These are phyloP conservation scores for Nelumbo lutea DNA, from an alignment of 164 flowering plant genomes.

Conservation along the genomic window DNA sequence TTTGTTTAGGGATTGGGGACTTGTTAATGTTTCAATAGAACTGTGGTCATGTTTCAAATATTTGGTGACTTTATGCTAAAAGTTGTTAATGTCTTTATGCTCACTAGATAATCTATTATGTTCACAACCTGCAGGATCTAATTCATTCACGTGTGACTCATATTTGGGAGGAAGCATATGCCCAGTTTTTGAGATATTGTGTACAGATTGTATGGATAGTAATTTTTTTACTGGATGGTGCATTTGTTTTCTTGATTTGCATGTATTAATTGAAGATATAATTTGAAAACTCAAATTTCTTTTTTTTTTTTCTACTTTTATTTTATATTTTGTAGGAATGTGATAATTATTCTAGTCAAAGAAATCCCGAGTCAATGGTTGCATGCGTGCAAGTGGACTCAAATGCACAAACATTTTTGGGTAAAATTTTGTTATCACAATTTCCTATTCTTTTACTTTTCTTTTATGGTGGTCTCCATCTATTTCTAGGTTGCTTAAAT, in stretches of 20 bases:
- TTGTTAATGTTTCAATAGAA: too few relatives aligned
- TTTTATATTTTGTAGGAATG: slow-evolving; percentile 11
- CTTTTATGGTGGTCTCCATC: neutral
- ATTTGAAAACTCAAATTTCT: neutral
- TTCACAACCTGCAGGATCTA: slow-evolving; percentile 23
- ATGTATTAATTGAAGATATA: neutral
- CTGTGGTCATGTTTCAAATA: neutral
- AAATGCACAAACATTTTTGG: slow-evolving; percentile 23
- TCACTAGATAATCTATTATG: neutral
- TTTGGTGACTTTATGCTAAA: neutral
- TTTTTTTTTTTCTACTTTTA: neutral
- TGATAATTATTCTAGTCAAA: slow-evolving; percentile 13
- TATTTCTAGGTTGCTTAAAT: neutral
- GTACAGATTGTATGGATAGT: slow-evolving; percentile 14
- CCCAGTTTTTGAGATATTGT: slow-evolving; percentile 16
- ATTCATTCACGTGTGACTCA: slow-evolving; percentile 15
- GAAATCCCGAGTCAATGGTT: slow-evolving; percentile 8
- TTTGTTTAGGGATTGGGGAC: too few relatives aligned
- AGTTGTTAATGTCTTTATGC: neutral
- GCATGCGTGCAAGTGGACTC: slow-evolving; percentile 14
- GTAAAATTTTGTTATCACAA: slow-evolving; percentile 5
- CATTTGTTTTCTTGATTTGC: neutral
- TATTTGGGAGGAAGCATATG: slow-evolving; percentile 26
- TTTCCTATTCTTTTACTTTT: neutral
- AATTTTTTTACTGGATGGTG: neutral